These are phyloP conservation scores for Ustilago hordei DNA, from an alignment of 1,284 basidiomycete genomes.

Conservation along the genomic window DNA sequence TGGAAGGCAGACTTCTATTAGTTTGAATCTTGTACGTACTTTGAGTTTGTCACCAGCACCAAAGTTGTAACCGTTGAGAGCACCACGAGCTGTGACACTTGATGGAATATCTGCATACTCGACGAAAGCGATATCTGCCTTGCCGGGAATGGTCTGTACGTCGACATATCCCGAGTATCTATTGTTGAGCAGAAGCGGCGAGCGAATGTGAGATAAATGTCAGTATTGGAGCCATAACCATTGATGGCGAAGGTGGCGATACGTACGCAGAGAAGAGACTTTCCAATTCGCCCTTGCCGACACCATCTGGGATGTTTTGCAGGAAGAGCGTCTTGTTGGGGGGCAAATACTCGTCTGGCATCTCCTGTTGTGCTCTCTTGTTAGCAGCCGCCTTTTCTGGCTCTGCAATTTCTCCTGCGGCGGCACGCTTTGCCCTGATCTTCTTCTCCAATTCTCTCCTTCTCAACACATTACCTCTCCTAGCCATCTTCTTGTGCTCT, in stretches of 20 bases:
- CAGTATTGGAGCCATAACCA: neutral
- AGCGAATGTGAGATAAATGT: neutral
- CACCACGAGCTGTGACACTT: constrained; percentile 61
- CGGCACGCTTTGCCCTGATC: constrained; percentile 46
- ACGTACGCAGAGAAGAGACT: constrained; percentile 60
- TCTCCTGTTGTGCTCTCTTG: constrained; percentile 66
- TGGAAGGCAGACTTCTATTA: too few species aligned
- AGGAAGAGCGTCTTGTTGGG: constrained; percentile 99
- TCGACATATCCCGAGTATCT: constrained; percentile 60
- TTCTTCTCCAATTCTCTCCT: constrained; percentile 54
- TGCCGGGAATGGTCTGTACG: constrained; percentile 66
- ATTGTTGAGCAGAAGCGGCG: neutral
- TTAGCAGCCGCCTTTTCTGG: constrained; percentile 29
- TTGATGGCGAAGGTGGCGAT: neutral
- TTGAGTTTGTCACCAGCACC: constrained; percentile 63
- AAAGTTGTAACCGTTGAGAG: constrained; percentile 65
- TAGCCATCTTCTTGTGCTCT: constrained; percentile 54
- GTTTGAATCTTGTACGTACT: constrained; percentile 20
- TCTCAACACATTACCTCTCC: constrained; percentile 50
- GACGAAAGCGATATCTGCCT: constrained; percentile 66
- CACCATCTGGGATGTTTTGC: constrained; percentile 73
- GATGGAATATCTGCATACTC: constrained; percentile 63
- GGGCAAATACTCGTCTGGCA: constrained; percentile 99
- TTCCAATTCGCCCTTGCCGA: constrained; percentile 58
- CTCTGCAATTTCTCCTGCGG: constrained; percentile 48